A percentile compares a stretch with the other conserved stretches of the same genome.
Evolutionary conservation across 2,329 filamentous ascomycete genomes (phyloP).

Genomic region (Akanthomyces uredinophilus): DNA sequence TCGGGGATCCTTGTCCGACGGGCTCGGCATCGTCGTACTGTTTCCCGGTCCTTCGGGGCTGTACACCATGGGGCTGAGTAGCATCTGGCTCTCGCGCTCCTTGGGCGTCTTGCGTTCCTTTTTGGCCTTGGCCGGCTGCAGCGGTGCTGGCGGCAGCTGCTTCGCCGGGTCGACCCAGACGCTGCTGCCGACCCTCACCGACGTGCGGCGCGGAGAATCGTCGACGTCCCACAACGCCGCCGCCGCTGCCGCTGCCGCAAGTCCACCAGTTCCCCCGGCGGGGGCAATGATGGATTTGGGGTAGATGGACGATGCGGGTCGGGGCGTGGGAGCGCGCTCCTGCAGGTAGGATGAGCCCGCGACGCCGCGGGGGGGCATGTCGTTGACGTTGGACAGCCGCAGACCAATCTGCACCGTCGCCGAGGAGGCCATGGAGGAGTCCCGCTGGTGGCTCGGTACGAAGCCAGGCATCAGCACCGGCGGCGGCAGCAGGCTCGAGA

Average conservation of each 20-base stretch:
- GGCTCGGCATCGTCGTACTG: slow-evolving; percentile 12
- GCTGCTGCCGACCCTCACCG: background rate
- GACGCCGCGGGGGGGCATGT: slow-evolving; percentile 35
- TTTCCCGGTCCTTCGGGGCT: slow-evolving; percentile 29
- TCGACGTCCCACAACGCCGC: background rate
- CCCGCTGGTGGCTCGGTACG: slow-evolving; percentile 40
- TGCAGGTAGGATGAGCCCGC: slow-evolving; percentile 17
- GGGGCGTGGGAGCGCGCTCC: slow-evolving; percentile 2
- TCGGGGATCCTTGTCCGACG: slow-evolving; percentile 4
- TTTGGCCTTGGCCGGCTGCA: background rate
- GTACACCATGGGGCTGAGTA: slow-evolving; percentile 50
- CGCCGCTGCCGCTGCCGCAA: background rate
- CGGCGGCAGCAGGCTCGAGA: slow-evolving; percentile 33
- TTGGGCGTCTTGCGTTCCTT: slow-evolving; percentile 14
- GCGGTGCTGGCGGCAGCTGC: slow-evolving; percentile 10
- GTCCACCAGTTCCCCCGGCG: background rate
- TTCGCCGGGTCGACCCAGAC: slow-evolving; percentile 10
- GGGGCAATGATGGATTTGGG: background rate
- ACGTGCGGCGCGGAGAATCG: background rate
- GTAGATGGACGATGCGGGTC: slow-evolving; percentile 14
- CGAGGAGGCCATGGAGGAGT: slow-evolving; percentile 59
- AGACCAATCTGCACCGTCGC: slow-evolving; percentile 69
- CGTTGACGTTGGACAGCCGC: slow-evolving; percentile 56
- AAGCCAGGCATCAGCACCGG: slow-evolving; percentile 20
- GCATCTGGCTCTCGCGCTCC: slow-evolving; percentile 28